A percentile compares a stretch with the other conserved stretches of the same genome.
These are phyloP conservation scores for Pleurotus salmoneostramineus DNA, from an alignment of 768 basidiomycete species.

Conservation along the genomic window DNA sequence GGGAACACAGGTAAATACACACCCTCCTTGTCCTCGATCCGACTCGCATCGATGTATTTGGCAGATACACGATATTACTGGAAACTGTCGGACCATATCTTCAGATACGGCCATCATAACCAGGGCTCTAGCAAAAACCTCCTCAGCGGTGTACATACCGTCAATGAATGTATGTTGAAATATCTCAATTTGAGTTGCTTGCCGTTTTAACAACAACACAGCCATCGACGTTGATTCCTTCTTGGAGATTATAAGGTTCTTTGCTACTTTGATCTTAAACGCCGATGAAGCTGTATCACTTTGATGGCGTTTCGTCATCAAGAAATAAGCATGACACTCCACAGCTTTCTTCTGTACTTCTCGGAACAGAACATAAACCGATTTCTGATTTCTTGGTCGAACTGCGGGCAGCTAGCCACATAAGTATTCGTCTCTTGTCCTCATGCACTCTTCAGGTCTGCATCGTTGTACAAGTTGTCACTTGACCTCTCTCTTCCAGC, in stretches of 20 bases:
- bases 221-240: conserved; percentile 47
- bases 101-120: conserved; percentile 57
- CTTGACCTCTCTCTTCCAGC: background rate
- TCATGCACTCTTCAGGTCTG: background rate
- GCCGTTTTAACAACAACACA: conserved; percentile 20
- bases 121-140: conserved; percentile 25
- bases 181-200: background rate
- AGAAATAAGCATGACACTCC: too few relatives aligned
- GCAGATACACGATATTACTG: conserved; percentile 60
- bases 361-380: too few relatives aligned
- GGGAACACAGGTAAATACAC: conserved; percentile 49
- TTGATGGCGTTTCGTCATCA: background rate
- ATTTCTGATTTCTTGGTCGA: too few relatives aligned
- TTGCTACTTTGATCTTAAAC: conserved; percentile 61
- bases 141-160: conserved; percentile 55
- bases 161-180: conserved; percentile 58
- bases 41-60: conserved; percentile 12
- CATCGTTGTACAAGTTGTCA: background rate
- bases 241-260: conserved; percentile 66
- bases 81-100: conserved; percentile 57
- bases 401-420: too few relatives aligned
- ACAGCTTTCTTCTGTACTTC: too few relatives aligned
- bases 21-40: background rate
- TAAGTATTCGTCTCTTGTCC: background rate
- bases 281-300: conserved; percentile 46